Evolutionary conservation across 2,329 filamentous ascomycete species (phyloP), one percentile per base, ranked within the genome.

Genomic region (Aureobasidium leucospermi): DNA sequence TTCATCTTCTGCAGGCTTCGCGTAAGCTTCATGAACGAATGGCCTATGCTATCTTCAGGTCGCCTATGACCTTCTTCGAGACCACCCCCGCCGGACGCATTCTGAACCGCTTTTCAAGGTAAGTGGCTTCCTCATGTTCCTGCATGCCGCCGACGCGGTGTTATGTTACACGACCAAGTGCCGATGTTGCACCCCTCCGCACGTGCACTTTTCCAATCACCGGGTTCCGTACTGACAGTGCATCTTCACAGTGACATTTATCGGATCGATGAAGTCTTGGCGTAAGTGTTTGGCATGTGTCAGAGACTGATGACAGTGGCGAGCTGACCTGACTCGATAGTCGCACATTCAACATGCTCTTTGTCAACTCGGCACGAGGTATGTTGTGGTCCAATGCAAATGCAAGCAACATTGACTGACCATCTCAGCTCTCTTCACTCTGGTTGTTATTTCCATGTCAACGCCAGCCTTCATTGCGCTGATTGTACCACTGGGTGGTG

Each of bases 21-120:
- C 85, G 94, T 63, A 99, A 97, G 76, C 81, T 99, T 60, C 94
- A 99, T 72, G 94, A 97, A 76, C 83, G 90, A 64, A 97, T 99
- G 94, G 93, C 93, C 45, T 94, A 88, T 68, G 91, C 94, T 16
- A 96, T 97, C 67, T 99, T 99, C 81, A 84, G 94, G 65, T 95
- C 91, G 39, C 95, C 94, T 58, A 99, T 99, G 94, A 94, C 86
- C 67, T 99, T 99, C 76, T 99, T 99, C 67, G 95, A 99, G 72
- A 96, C 92, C 0, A 99, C 94, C 1, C 94, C 94, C 2, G 88
- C 92, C 63, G 94, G 94, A n/a, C 86, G 95, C 60, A 96, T 99
- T 68, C 79, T 99, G 61, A 99, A 99, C 73, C 84, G 94, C 58
- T 99, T 99, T 74, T 97, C 93, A 15, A 95, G 87, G 86, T 89